A percentile compares a stretch with the other conserved stretches of the same genome.
These are phyloP conservation scores for Bipolaris gigantea DNA, from an alignment of 2,329 filamentous ascomycete genomes.

Conservation along the genomic window DNA sequence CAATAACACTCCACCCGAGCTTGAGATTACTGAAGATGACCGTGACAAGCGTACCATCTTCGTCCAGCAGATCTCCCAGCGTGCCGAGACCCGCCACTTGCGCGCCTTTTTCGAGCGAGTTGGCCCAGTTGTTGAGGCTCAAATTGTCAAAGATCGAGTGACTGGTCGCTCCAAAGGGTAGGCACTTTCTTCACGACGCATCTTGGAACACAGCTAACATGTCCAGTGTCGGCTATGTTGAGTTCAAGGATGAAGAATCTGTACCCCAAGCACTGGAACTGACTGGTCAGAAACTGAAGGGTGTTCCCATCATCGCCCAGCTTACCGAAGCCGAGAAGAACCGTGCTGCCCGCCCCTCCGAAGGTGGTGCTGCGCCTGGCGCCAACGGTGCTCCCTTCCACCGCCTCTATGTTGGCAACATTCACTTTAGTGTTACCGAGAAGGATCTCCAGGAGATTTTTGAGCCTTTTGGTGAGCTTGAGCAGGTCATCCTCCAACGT, in stretches of 20 bases:
- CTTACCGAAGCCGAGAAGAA: constrained; percentile 99
- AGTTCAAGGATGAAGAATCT: constrained; percentile 95
- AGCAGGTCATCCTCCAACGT: constrained; percentile 96
- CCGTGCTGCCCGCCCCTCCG: constrained; percentile 82
- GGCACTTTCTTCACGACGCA: constrained; percentile 38
- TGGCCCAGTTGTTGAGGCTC: constrained; percentile 91
- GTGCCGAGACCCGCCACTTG: constrained; percentile 87
- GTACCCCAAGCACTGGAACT: constrained; percentile 93
- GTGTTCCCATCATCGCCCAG: constrained; percentile 97
- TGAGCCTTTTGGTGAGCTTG: constrained; percentile 94
- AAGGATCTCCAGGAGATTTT: constrained; percentile 94
- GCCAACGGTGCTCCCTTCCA: constrained; percentile 92
- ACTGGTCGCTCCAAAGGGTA: constrained; percentile 98
- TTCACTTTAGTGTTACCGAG: constrained; percentile 99
- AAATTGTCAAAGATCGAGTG: constrained; percentile 97
- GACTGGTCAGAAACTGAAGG: constrained; percentile 97
- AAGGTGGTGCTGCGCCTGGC: constrained; percentile 59
- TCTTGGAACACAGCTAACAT: constrained; percentile 42
- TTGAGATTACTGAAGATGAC: constrained; percentile 89
- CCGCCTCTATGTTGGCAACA: constrained; percentile 97
- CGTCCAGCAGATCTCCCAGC: constrained; percentile 95
- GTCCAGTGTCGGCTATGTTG: constrained; percentile 92
- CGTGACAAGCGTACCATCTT: constrained; percentile 96
- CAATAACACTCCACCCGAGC: constrained; percentile 56
- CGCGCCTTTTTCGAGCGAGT: constrained; percentile 95